Evolutionary conservation across 352 stramenopile species (phyloP), one percentile per base, ranked within the genome.

Genomic region (Hyaloperonospora brassicae): DNA sequence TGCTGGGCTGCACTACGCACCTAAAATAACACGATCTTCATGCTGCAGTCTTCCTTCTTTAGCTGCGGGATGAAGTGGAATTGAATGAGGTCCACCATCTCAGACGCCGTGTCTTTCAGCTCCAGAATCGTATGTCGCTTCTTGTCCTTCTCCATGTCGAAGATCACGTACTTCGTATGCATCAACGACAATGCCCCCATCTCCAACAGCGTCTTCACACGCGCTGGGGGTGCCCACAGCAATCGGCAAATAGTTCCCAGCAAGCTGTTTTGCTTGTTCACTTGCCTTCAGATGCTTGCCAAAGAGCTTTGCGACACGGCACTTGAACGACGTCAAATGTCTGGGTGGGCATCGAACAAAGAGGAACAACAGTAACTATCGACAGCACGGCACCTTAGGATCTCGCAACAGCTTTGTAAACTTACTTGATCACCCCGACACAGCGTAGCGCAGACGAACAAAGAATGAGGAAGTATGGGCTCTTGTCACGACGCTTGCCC

Each of bases 281-380:
- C 90, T 69, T 8, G 89, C 70, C 49, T 91, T 96, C 60, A 96
- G 81, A 65, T 98, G 90, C 59, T 97, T 97, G 44, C 76, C 86
- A 70, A 98, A 98, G n/a, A 98, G 76, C 66, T 98, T 98, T 40
- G 87, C 92, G n/a, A 95, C 73, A 23, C 90, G 89, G 55, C 93
- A 87, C 59, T 96, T 92, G 51, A 98, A 84, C 11, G 70, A 69
- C 36, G 75, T 66, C 53, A 94, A 62, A 51, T 85, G 73, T 50
- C 79, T 89, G 45, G 7, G 23, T 6, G 14, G 17, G 13, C 21
- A 38, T n/a, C n/a, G n/a, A n/a, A n/a, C n/a, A n/a, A n/a, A n/a
- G n/a, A n/a, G n/a, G n/a, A n/a, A n/a, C n/a, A n/a, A n/a, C n/a
- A n/a, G n/a, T n/a, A n/a, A n/a, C n/a, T n/a, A n/a, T n/a, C n/a